Percentiles rank a stretch among this genome's conserved stretches.
Conservation (phyloP, 2,329 filamentous ascomycete genomes). For the Cyphellophora attinorum region DNA sequence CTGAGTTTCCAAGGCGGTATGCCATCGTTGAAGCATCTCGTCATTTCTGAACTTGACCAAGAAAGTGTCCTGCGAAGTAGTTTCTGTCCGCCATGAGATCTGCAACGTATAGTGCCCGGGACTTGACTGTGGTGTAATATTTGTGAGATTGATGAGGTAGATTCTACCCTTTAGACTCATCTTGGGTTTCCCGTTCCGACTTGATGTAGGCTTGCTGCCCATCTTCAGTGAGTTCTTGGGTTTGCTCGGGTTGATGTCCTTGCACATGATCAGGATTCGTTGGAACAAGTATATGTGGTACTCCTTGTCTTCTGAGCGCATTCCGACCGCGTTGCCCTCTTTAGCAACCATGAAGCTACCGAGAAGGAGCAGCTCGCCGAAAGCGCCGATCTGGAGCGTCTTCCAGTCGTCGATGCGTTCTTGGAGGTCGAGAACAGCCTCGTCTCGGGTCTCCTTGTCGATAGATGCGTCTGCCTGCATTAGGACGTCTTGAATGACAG, state of each 20-base stretch:
- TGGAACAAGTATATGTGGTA: slow-evolving; percentile 98
- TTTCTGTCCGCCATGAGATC: slow-evolving; percentile 97
- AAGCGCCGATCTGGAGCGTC: slow-evolving; percentile 78
- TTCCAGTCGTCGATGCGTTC: slow-evolving; percentile 94
- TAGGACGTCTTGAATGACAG: slow-evolving; percentile 71
- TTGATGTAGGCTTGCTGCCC: slow-evolving; percentile 59
- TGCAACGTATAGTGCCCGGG: slow-evolving; percentile 90
- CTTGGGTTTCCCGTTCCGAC: slow-evolving; percentile 61
- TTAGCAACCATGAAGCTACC: slow-evolving; percentile 90
- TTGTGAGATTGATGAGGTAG: slow-evolving; percentile 98
- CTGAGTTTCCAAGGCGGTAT: slow-evolving; percentile 66
- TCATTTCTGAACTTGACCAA: slow-evolving; percentile 89
- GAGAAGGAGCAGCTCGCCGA: slow-evolving; percentile 78
- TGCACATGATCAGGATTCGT: slow-evolving; percentile 90
- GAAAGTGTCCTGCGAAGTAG: slow-evolving; percentile 92
- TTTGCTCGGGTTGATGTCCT: slow-evolving; percentile 82
- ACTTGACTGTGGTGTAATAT: slow-evolving; percentile 78
- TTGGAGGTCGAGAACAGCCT: slow-evolving; percentile 74
- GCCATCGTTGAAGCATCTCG: slow-evolving; percentile 90
- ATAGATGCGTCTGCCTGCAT: slow-evolving; percentile 84
- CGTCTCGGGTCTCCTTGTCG: slow-evolving; percentile 72
- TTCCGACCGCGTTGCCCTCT: slow-evolving; percentile 38
- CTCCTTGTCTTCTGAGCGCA: slow-evolving; percentile 35
- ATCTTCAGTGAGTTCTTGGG: slow-evolving; percentile 58
- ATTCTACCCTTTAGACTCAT: slow-evolving; percentile 93